phyloP scores from a whole-genome alignment of 768 basidiomycete genomes.

The Suillus subaureus region DNA sequence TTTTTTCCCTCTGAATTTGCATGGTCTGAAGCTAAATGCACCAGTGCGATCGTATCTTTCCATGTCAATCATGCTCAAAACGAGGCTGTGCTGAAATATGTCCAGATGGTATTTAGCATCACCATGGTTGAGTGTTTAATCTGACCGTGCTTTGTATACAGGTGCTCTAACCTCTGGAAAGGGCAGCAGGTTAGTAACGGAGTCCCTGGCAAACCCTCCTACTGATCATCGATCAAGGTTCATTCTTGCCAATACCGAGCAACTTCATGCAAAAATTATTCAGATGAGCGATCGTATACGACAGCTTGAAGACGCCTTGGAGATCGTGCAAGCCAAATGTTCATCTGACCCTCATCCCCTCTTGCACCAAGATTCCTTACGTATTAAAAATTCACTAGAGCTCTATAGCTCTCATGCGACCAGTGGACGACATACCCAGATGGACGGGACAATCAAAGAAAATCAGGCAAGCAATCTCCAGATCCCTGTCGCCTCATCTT shows the following conservation, averaged over 20 bases:
- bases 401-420: constrained; percentile 46
- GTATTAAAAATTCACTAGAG: constrained; percentile 69
- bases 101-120: constrained; percentile 49
- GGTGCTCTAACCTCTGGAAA: constrained; percentile 64
- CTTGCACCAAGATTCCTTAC: constrained; percentile 57
- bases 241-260: constrained; percentile 68
- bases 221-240: constrained; percentile 43
- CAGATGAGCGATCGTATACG: constrained; percentile 65
- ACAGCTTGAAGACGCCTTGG: constrained; percentile 63
- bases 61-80: constrained; percentile 69
- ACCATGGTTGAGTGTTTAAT: constrained; percentile 2
- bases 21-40: constrained; percentile 14
- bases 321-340: constrained; percentile 42
- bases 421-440: constrained; percentile 14
- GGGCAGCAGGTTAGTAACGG: constrained; percentile 55
- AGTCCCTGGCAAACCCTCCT: background rate
- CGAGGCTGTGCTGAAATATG: constrained; percentile 65
- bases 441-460: constrained; percentile 11
- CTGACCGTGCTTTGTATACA: constrained; percentile 23
- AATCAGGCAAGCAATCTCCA: constrained; percentile 19
- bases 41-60: constrained; percentile 66
- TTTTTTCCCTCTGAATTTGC: background rate
- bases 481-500: constrained; percentile 3
- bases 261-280: constrained; percentile 63
- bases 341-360: constrained; percentile 54